A percentile compares a stretch with the other conserved stretches of the same genome.
Conservation (phyloP, 805 yeast genomes). For the Starmerella etchellsii region DNA sequence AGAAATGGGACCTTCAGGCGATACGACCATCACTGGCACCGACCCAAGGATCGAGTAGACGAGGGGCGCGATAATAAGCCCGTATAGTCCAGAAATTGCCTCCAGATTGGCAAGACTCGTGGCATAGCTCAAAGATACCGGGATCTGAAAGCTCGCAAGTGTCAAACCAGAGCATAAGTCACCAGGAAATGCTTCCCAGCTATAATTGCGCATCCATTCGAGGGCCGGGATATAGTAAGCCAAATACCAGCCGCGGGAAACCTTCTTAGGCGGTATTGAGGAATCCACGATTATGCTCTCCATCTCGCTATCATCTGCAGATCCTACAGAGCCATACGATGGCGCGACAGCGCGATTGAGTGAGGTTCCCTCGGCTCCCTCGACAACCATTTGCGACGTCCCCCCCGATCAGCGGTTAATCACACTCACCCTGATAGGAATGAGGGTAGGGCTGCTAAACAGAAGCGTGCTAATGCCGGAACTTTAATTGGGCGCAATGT, state of each 20-base stretch:
- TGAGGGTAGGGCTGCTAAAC: too few species aligned
- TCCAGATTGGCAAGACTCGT: constrained; percentile 75
- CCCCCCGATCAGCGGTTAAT: too few species aligned
- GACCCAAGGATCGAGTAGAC: constrained; percentile 67
- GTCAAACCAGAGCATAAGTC: constrained; percentile 80
- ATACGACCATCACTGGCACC: constrained; percentile 80
- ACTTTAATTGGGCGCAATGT: too few species aligned
- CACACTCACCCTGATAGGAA: too few species aligned
- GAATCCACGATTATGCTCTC: constrained; percentile 1
- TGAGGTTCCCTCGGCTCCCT: too few species aligned
- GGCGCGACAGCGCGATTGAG: too few species aligned
- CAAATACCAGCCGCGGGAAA: constrained; percentile 23
- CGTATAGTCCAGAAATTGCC: constrained; percentile 64
- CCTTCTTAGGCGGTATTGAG: background rate
- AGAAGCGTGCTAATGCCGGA: too few species aligned
- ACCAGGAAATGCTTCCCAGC: constrained; percentile 31
- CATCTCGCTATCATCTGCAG: background rate
- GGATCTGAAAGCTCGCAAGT: constrained; percentile 81
- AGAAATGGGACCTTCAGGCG: constrained; percentile 83
- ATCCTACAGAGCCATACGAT: background rate
- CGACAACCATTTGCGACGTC: too few species aligned
- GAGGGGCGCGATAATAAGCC: constrained; percentile 66
- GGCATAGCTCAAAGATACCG: constrained; percentile 73
- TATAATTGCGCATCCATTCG: constrained; percentile 41
- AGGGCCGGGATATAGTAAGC: constrained; percentile 44